Percentiles rank a stretch among this genome's conserved stretches.
Conservation (phyloP, 2,329 filamentous ascomycete species). For the Amesomyces nigricolor region DNA sequence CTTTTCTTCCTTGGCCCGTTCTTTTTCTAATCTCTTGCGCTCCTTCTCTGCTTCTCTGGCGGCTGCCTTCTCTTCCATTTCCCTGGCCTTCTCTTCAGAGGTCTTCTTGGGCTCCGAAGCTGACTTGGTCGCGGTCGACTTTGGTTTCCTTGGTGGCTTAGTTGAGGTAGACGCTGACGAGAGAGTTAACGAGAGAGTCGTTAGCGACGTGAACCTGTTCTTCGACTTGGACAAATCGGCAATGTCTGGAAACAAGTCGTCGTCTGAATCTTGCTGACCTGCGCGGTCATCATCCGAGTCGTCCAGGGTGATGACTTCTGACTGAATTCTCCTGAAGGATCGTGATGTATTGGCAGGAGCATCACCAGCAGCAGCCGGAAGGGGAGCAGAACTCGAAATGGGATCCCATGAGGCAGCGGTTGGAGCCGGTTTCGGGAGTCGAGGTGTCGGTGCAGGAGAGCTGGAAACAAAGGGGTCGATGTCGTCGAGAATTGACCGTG, state of each 20-base stretch:
- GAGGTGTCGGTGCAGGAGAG: slow-evolving; percentile 19
- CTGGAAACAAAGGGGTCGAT: slow-evolving; percentile 16
- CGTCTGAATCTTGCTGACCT: slow-evolving; percentile 31
- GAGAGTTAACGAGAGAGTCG: neutral
- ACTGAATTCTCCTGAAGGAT: slow-evolving; percentile 20
- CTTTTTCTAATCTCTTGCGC: slow-evolving; percentile 50
- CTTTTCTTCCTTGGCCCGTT: slow-evolving; percentile 56
- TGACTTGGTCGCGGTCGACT: slow-evolving; percentile 17
- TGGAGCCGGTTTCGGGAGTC: slow-evolving; percentile 23
- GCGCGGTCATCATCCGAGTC: slow-evolving; percentile 25
- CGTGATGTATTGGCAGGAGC: slow-evolving; percentile 3
- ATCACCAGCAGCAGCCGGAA: slow-evolving; percentile 26
- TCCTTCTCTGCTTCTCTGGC: slow-evolving; percentile 51
- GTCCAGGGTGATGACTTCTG: slow-evolving; percentile 35
- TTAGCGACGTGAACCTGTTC: slow-evolving; percentile 11
- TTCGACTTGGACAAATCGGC: slow-evolving; percentile 35
- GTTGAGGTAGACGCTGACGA: neutral
- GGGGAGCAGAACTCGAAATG: slow-evolving; percentile 49
- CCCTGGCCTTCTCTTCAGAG: slow-evolving; percentile 35
- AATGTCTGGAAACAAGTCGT: slow-evolving; percentile 44
- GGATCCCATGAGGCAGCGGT: slow-evolving; percentile 40
- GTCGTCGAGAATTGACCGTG: neutral
- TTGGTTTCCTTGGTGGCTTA: slow-evolving; percentile 20
- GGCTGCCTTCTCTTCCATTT: slow-evolving; percentile 41
- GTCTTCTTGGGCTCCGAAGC: slow-evolving; percentile 25